phyloP scores from a whole-genome alignment of 2,329 filamentous ascomycete species.

The Aureobasidium sp. region DNA sequence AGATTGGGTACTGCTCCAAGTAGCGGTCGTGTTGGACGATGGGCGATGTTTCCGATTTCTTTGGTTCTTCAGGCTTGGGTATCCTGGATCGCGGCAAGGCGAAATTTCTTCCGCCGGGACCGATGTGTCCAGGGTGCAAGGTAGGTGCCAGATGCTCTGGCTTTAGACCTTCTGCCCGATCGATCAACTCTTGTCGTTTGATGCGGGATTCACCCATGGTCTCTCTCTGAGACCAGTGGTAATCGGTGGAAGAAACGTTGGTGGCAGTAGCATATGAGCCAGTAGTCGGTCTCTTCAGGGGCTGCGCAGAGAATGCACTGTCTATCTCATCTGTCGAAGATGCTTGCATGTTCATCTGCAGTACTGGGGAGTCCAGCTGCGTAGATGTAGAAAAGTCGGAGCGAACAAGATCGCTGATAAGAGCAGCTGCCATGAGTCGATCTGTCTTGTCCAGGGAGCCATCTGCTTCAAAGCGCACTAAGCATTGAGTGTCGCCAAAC shows the following conservation, averaged over 20 bases:
- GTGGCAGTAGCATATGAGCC: background rate
- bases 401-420: background rate
- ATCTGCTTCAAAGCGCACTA: background rate
- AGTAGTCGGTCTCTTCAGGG: background rate
- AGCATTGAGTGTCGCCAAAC: background rate
- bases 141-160: background rate
- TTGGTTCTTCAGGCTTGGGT: background rate
- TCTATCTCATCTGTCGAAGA: background rate
- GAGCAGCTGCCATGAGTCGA: background rate
- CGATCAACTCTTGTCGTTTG: background rate
- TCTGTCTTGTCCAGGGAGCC: background rate
- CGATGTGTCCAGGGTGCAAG: background rate
- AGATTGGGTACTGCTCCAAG: background rate
- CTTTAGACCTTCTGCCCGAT: no score
- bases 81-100: background rate
- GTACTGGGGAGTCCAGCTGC: background rate
- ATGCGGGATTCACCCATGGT: background rate
- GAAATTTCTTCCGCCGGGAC: background rate
- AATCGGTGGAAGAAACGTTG: background rate
- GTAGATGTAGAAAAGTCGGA: background rate
- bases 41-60: background rate
- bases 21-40: background rate
- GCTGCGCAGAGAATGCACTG: background rate
- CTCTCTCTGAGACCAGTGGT: background rate
- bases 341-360: background rate